Percentiles rank a stretch among this genome's conserved stretches.
Evolutionary conservation across 2,329 filamentous ascomycete genomes (phyloP).

Genomic region (Helotiales sp.): DNA sequence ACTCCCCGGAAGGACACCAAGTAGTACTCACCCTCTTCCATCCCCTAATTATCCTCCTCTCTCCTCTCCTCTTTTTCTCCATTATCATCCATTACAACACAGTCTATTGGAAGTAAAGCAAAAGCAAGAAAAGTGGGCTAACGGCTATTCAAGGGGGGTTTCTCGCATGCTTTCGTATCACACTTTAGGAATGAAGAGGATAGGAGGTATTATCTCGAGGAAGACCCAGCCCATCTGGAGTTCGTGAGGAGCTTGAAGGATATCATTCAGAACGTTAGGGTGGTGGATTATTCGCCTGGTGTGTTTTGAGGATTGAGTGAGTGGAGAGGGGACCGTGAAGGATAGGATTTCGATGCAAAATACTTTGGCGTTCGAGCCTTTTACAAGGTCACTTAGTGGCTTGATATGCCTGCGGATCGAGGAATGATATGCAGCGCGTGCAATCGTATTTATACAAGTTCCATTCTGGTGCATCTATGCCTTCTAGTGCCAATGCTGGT

Average conservation of each 20-base stretch:
- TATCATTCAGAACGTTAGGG: constrained; percentile 57
- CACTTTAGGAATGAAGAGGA: constrained; percentile 69
- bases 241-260: constrained; percentile 59
- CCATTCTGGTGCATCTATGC: constrained; percentile 23
- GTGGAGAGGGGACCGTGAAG: neutral
- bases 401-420: neutral
- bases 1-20: constrained; percentile 64
- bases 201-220: constrained; percentile 68
- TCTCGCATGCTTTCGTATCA: constrained; percentile 72
- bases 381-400: neutral
- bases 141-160: constrained; percentile 54
- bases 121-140: neutral
- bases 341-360: neutral
- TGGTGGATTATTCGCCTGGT: constrained; percentile 64
- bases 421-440: neutral
- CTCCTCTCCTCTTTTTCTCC: neutral
- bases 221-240: constrained; percentile 66
- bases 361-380: neutral
- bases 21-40: constrained; percentile 47
- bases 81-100: neutral
- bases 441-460: constrained; percentile 9
- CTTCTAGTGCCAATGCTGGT: constrained; percentile 34
- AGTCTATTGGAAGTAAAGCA: no score
- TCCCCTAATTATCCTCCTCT: neutral
- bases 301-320: constrained; percentile 46